phyloP scores from a whole-genome alignment of 257 asterid genomes.

The Ilex asprella region DNA sequence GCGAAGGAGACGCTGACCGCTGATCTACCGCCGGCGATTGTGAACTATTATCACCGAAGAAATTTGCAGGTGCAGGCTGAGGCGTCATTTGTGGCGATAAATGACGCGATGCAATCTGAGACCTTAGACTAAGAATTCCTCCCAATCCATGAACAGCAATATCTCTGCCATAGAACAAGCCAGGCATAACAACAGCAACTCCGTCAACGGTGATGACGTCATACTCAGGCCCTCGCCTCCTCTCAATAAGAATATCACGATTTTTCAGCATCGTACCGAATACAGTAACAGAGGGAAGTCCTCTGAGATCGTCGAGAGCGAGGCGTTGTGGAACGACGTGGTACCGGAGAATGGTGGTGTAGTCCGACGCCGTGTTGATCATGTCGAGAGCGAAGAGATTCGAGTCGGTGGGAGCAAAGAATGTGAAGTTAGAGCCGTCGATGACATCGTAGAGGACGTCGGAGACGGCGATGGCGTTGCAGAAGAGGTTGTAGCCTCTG shows the following conservation, averaged over 20 bases:
- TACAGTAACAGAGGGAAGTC: conserved; percentile 2
- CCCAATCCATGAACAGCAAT: conserved; percentile 33
- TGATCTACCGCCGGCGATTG: conserved; percentile 5
- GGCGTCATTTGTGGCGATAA: background rate
- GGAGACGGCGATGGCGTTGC: conserved; percentile 32
- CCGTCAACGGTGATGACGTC: conserved; percentile 13
- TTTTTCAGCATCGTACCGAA: conserved; percentile 12
- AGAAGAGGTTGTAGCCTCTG: conserved; percentile 26
- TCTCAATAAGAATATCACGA: conserved; percentile 5
- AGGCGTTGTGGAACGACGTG: conserved; percentile 26
- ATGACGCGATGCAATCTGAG: background rate
- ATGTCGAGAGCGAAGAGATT: conserved; percentile 25
- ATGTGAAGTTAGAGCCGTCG: conserved; percentile 20
- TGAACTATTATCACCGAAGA: background rate
- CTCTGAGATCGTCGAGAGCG: conserved; percentile 15
- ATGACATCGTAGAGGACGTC: conserved; percentile 21
- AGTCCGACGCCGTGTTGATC: conserved; percentile 22
- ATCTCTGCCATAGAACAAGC: conserved; percentile 21
- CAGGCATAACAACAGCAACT: conserved; percentile 18
- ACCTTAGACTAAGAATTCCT: conserved; percentile 19
- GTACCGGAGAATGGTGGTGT: conserved; percentile 27
- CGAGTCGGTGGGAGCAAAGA: conserved; percentile 28
- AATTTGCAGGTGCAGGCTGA: background rate
- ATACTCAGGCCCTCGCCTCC: background rate
- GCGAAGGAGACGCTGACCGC: background rate